phyloP scores from a whole-genome alignment of 371 early-diverging fungal genomes.

The Rhizopus stolonifer region DNA sequence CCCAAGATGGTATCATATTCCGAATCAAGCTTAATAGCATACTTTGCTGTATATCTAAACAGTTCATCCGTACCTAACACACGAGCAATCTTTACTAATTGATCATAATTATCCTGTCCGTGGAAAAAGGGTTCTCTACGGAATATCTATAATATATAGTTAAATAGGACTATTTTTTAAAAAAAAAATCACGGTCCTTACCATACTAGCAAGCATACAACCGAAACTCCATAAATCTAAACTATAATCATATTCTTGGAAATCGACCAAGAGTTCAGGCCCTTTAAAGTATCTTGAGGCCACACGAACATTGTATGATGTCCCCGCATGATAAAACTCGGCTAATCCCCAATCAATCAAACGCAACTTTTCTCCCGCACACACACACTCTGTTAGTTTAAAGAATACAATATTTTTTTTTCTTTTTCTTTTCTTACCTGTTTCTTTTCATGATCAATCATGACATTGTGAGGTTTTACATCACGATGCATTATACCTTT shows the following conservation, averaged over 20 bases:
- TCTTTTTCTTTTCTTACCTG: constrained; percentile 49
- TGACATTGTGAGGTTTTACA: constrained; percentile 99
- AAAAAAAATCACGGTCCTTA: neutral
- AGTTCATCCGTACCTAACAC: constrained; percentile 96
- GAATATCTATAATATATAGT: constrained; percentile 75
- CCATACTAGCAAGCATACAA: constrained; percentile 98
- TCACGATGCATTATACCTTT: constrained; percentile 99
- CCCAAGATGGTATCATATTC: constrained; percentile 87
- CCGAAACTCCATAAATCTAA: constrained; percentile 99
- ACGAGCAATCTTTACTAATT: constrained; percentile 97
- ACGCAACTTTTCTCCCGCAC: constrained; percentile 73
- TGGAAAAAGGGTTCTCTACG: constrained; percentile 99
- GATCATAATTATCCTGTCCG: constrained; percentile 98
- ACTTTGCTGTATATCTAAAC: constrained; percentile 90
- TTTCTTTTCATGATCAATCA: constrained; percentile 96
- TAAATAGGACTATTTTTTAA: neutral
- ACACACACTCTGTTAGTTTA: neutral
- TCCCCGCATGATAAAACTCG: constrained; percentile 98
- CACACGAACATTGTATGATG: constrained; percentile 97
- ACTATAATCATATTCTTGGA: constrained; percentile 97
- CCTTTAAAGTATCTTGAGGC: constrained; percentile 99
- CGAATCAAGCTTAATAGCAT: constrained; percentile 85
- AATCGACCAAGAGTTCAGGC: constrained; percentile 98
- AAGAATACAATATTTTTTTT: too few species aligned
- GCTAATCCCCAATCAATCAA: constrained; percentile 99